Base-by-base conservation (phyloP, 108 stramenopile species). In the Stephanodiscus triporus region DNA sequence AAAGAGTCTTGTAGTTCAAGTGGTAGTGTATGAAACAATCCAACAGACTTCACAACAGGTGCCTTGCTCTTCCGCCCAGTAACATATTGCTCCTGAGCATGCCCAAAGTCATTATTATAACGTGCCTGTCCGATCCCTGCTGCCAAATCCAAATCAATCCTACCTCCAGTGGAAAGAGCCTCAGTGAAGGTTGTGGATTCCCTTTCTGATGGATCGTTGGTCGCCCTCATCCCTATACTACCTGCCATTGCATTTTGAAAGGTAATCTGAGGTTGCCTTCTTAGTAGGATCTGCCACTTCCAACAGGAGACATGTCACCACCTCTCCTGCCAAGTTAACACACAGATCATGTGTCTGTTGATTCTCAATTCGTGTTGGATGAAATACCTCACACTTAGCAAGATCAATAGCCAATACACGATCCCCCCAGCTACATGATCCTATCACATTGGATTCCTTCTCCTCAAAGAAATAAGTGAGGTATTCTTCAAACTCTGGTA, bases 151-250 rank as follows among this genome's bases (percentile, higher is more conserved):
- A 58, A 40, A 42, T 30, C 38, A 24, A 56, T 43, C 26, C 40
- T 19, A 11, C 68, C 68, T 26, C 19, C 26, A 7, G 10, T 23
- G 16, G 36, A 27, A 26, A 70, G 40, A 58, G 54, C 56, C 56
- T 58, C 68, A 11, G 54, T 57, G 9, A 70, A 57, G 9, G 27
- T 58, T 11, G 68, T 57, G 47, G 59, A 70, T 16, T 17, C 20
- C 5, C 68, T 55, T 42, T 70, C 68, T 14, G 68, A 70, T 9
- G 68, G 56, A 47, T 70, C 42, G 30, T 70, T 70, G 24, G 56
- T 58, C 27, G 68, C 37, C n/a, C 68, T 20, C 54, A 70, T 58
- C 22, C 68, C 68, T 42, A 70, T 16, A 16, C 42, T 42, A 54
- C 26, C 26, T 54, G 26, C 53, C 53, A 27, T 63, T 43, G 26